Percentiles rank a stretch among this genome's conserved stretches.
These are phyloP conservation scores for Arthrobotrys musiformis DNA, from an alignment of 2,329 filamentous ascomycete species.

Conservation along the genomic window DNA sequence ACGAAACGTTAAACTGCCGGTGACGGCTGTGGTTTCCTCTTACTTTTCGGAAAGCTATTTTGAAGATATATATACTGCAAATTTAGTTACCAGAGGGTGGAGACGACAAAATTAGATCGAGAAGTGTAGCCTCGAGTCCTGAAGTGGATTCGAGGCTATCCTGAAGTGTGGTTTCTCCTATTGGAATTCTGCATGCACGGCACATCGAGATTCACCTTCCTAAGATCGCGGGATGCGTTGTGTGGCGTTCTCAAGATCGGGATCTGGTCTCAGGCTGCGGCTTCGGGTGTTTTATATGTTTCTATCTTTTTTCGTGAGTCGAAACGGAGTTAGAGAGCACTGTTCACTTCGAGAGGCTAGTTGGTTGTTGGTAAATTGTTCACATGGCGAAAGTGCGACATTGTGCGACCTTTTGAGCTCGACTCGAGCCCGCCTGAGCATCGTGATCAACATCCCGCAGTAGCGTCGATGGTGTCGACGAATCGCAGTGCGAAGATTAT, in stretches of 20 bases:
- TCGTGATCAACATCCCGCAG: constrained; percentile 24
- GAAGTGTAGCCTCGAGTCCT: too few species aligned
- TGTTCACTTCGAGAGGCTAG: constrained; percentile 3
- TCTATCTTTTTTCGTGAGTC: constrained; percentile 26
- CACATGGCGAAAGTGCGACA: constrained; percentile 16
- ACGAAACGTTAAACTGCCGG: neutral
- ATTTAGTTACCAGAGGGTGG: too few species aligned
- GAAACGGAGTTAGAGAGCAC: constrained; percentile 5
- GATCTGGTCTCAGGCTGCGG: constrained; percentile 20
- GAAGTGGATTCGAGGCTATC: too few species aligned
- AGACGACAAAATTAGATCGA: too few species aligned
- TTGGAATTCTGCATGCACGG: neutral
- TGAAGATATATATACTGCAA: too few species aligned
- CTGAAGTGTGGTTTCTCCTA: too few species aligned
- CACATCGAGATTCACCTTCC: neutral
- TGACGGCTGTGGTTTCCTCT: neutral
- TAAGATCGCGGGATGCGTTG: neutral
- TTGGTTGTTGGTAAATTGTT: neutral
- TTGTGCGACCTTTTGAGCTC: constrained; percentile 21
- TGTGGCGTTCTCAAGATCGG: constrained; percentile 14
- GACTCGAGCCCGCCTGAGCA: constrained; percentile 39
- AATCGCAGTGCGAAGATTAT: constrained; percentile 22
- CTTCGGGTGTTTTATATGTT: constrained; percentile 33
- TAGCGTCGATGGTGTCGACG: constrained; percentile 3
- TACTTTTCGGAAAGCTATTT: neutral